Base-by-base conservation (phyloP, 2,329 filamentous ascomycete genomes). In the Hypoxylon sp. region DNA sequence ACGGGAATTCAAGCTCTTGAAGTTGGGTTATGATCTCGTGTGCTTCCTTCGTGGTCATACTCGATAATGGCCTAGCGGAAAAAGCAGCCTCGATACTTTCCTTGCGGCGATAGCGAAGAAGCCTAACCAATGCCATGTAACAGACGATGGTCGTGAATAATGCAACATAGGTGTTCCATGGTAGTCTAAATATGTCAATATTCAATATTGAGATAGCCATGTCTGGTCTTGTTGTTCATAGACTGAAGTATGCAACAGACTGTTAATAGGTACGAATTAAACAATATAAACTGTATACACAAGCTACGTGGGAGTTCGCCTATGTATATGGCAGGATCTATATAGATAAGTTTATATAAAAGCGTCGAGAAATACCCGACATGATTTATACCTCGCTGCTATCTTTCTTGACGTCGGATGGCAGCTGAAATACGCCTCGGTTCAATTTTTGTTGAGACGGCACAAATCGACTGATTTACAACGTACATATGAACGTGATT, bases 1-100 rank as follows among this genome's bases (percentile, higher is more conserved):
- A 29, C 14, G 47, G 47, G 13, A 50, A 50, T 50, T 50, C 47
- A n/a, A 50, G 47, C 11, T 50, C 22, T 50, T 50, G 47, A 24
- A 50, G 47, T 29, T 50, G 47, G 9, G 19, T 8, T 29, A 50
- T 50, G 5, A 50, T 50, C 19, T 24, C 19, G 9, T 26, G 24
- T n/a, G 47, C 47, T 29, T 50, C 47, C 24, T 31, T 24, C 10
- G 47, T 50, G 9, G 47, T 50, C 47, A 50, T 50, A 24, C 47
- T 50, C 10, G 47, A 50, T 8, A 50, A 50, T 5, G 24, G 22
- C n/a, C 47, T 24, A 3, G 10, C 17, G 47, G 14, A n/a, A 24
- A 50, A 50, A 13, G 5, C 9, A 3, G 47, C 19, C 6, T 24
- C 19, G 24, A 50, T 50, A 24, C 22, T 26, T 24, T 50, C 47